phyloP scores from a whole-genome alignment of 2,329 filamentous ascomycete genomes.

The Calonectria pauciramosa region DNA sequence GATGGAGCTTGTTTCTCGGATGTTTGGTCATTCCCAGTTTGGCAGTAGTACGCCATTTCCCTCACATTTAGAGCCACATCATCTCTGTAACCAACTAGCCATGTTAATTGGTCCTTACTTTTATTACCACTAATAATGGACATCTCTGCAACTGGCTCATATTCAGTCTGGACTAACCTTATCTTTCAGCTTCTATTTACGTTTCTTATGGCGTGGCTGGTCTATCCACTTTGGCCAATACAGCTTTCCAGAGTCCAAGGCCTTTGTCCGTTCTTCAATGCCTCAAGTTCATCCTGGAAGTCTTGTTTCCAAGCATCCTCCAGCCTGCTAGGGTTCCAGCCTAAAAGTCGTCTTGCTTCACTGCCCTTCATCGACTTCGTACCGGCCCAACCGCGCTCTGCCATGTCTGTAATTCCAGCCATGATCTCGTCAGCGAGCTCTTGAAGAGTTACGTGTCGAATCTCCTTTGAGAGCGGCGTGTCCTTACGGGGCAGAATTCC shows the following conservation, averaged over 20 bases:
- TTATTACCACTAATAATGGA: background rate
- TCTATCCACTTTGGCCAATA: background rate
- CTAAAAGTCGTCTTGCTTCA: slow-evolving; percentile 6
- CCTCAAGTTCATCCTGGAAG: background rate
- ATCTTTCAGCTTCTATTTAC: no score
- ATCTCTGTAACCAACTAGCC: background rate
- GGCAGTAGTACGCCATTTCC: background rate
- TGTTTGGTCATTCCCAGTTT: background rate
- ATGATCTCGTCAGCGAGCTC: slow-evolving; percentile 26
- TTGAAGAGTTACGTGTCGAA: slow-evolving; percentile 4
- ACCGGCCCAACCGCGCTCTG: slow-evolving; percentile 22
- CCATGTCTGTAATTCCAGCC: slow-evolving; percentile 18
- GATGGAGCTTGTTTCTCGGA: background rate
- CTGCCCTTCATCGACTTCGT: slow-evolving; percentile 25
- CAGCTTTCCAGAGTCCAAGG: background rate
- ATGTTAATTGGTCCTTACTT: background rate
- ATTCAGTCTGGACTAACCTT: no score
- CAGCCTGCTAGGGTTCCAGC: slow-evolving; percentile 7
- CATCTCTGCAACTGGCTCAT: background rate
- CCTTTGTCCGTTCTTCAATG: background rate
- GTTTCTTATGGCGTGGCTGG: no score
- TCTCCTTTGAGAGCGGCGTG: slow-evolving; percentile 7
- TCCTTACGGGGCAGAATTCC: slow-evolving; percentile 3
- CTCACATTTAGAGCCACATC: no score
- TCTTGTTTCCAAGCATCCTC: background rate